Base-by-base conservation (phyloP, 2,329 filamentous ascomycete genomes). In the Diaporthe sp. region DNA sequence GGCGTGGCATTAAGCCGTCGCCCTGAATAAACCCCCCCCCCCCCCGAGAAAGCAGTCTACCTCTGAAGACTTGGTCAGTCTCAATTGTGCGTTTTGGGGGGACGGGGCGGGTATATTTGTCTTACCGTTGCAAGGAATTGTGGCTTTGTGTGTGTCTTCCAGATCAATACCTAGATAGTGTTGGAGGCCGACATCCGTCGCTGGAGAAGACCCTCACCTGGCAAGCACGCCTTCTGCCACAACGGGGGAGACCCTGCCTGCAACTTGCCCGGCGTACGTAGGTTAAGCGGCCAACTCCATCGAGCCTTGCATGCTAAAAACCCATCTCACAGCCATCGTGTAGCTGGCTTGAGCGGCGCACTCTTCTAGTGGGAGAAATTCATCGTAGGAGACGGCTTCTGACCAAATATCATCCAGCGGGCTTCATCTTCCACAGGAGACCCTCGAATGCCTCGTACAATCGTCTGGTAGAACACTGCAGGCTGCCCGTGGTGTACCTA, bases 161-260 rank as follows among this genome's bases (percentile, higher is more conserved):
- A 39, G n/a, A n/a, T 37, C 62, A 49, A 25, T 34, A 55, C 51
- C 51, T 28, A 28, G 25, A 12, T 67, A 8, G 28, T 49, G 28
- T n/a, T 37, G 28, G 15, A 37, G 61, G 13, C 62, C 62, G 62
- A 67, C 62, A 49, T 67, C 44, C 61, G 61, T n/a, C 12, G 44
- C 62, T 37, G 44, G 44, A 15, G 44, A 25, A 51, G 44, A 67
- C 22, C 60, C 39, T 62, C 60, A 28, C n/a, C 39, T 31, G 37
- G 28, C 31, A 28, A 25, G 60, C 37, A 61, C 37, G 42, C 42
- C 42, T 34, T 46, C 42, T 19, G 19, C 10, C 4, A 37, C 6
- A 17, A n/a, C 44, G 6, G 62, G 62, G 62, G 17, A 44, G 62
- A 25, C 44, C 62, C 62, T 67, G 62, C 62, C 62, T 67, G 62